Conservation (phyloP, 2,329 filamentous ascomycete species). For the Lasiodiplodia theobromae region DNA sequence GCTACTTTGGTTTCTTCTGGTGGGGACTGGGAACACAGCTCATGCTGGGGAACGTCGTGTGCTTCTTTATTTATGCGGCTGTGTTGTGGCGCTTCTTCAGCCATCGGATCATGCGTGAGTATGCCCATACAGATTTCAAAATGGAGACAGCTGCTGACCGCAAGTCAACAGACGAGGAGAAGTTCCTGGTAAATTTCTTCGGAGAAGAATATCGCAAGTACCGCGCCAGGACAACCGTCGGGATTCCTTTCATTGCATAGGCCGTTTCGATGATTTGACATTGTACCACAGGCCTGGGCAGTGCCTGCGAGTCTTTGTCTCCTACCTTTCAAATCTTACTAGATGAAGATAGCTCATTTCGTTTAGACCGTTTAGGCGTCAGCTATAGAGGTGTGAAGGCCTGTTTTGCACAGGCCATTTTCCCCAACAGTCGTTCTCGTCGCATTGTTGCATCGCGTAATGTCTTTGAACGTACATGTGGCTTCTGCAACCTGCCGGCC, state of each 20-base stretch:
- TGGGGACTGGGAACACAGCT: slow-evolving; percentile 96
- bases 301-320: background rate
- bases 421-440: background rate
- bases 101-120: slow-evolving; percentile 69
- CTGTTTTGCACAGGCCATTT: background rate
- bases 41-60: slow-evolving; percentile 83
- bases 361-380: slow-evolving; percentile 7
- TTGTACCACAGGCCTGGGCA: slow-evolving; percentile 1
- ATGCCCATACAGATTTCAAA: background rate
- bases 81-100: slow-evolving; percentile 90
- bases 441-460: background rate
- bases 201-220: slow-evolving; percentile 81
- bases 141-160: background rate
- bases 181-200: slow-evolving; percentile 76
- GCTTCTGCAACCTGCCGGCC: background rate
- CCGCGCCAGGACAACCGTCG: slow-evolving; percentile 71
- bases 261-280: background rate
- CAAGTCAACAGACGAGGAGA: slow-evolving; percentile 71
- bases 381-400: background rate
- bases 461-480: background rate
- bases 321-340: background rate
- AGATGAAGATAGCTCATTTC: slow-evolving; percentile 2
- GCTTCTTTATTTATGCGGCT: slow-evolving; percentile 73
- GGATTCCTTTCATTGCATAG: slow-evolving; percentile 75
- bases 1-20: slow-evolving; percentile 98